phyloP scores from a whole-genome alignment of 495 filamentous ascomycete genomes.

The Coniosporium apollinis region DNA sequence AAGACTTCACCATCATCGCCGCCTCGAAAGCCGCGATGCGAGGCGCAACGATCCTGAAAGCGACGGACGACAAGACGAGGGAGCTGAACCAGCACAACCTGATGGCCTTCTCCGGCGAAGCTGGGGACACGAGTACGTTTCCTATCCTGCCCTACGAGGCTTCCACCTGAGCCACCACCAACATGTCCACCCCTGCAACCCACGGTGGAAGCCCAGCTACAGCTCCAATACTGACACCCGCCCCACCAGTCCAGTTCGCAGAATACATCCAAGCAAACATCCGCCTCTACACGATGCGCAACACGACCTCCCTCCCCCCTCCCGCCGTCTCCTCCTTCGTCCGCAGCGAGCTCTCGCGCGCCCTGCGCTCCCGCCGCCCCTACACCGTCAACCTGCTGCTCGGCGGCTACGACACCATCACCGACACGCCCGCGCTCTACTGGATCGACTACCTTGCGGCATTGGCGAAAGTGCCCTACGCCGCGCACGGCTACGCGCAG shows the following conservation, averaged over 20 bases:
- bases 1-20: conserved; percentile 95
- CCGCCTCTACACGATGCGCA: conserved; percentile 96
- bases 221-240: too few species aligned
- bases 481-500: conserved; percentile 96
- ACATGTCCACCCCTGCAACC: conserved; percentile 2
- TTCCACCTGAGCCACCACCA: too few species aligned
- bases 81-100: conserved; percentile 78
- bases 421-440: conserved; percentile 73
- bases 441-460: conserved; percentile 96
- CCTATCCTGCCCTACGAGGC: conserved; percentile 1
- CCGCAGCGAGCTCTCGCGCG: conserved; percentile 75
- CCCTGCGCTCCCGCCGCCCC: conserved; percentile 75
- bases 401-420: conserved; percentile 79
- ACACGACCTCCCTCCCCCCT: conserved; percentile 76
- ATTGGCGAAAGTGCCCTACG: conserved; percentile 75
- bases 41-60: conserved; percentile 90
- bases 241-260: conserved; percentile 87
- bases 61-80: conserved; percentile 89
- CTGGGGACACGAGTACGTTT: conserved; percentile 76
- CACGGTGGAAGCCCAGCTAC: too few species aligned
- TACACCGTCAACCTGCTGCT: conserved; percentile 94
- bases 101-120: conserved; percentile 94
- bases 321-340: conserved; percentile 82
- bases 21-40: conserved; percentile 96
- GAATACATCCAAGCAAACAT: conserved; percentile 98